Base-by-base conservation (phyloP, 176 grass and related monocot species). In the Triticum turgidum region DNA sequence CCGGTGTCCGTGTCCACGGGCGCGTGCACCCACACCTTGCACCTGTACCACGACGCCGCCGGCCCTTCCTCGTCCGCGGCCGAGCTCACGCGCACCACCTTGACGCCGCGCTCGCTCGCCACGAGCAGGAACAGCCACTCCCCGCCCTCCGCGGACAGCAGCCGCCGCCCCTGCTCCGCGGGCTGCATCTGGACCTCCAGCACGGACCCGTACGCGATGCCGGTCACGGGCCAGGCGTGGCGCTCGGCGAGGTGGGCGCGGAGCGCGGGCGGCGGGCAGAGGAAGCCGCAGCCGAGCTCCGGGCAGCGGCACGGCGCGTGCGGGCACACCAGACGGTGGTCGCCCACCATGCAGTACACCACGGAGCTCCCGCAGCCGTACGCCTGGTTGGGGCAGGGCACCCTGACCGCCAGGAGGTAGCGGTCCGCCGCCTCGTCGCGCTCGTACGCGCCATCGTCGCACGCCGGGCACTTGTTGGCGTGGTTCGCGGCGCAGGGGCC, bases 321-420 rank as follows among this genome's bases (percentile, higher is more conserved):
- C 65, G 65, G 29, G 65, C 65, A 68, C 65, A 34, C 65, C 6
- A 68, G 65, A 0, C 15, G 65, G 65, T 68, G 65, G 30, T 68
- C 65, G 30, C 14, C 30, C 2, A 3, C 13, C 30, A 18, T 6
- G 65, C 30, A 34, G 65, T 68, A 56, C 52, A 56, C 52, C 52
- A 85, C 45, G 44, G 73, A 67, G 44, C 3, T 0, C 44, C 4
- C 20, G 74, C 83, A 85, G 8, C 83, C 74, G 75, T 78, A 69
- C 5, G 3, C 2, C 84, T 59, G 22, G 84, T 42, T 59, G 32
- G 84, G 84, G 84, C 84, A 86, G n/a, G 63, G 33, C 22, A 86
- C 84, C 33, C 45, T 39, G n/a, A 64, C 84, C 14, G 64, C 84
- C 47, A 37, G 14, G 64, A 86, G 10, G 84, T 9, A 58, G 39